Evolutionary conservation across 345 rosid genomes (phyloP).

Genomic region (Aegle marmelos): DNA sequence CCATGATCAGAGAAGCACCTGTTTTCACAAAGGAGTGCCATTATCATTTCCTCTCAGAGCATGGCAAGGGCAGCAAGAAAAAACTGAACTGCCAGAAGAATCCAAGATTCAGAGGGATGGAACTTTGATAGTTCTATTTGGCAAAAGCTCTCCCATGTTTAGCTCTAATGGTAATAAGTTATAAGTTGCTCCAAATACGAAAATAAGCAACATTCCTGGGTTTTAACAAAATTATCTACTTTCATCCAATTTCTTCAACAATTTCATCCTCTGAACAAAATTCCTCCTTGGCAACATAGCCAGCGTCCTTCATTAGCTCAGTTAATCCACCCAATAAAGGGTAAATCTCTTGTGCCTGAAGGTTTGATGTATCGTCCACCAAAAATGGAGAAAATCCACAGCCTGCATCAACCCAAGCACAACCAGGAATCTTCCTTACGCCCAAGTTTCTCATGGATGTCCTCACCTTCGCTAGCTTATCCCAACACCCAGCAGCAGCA

Average conservation of each 20-base stretch:
- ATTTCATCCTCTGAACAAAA: slow-evolving; percentile 31
- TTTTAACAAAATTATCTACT: neutral
- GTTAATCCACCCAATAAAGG: slow-evolving; percentile 54
- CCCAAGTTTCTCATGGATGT: slow-evolving; percentile 65
- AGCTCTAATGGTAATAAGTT: neutral
- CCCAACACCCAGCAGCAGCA: slow-evolving; percentile 70
- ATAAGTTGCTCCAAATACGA: too few species aligned
- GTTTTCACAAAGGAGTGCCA: neutral
- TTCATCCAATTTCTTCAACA: slow-evolving; percentile 30
- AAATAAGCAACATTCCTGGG: neutral
- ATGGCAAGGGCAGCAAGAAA: neutral
- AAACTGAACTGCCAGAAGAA: neutral
- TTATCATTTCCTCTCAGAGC: neutral
- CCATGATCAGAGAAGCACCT: neutral
- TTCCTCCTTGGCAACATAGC: slow-evolving; percentile 20
- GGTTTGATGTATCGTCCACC: slow-evolving; percentile 57
- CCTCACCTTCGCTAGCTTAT: slow-evolving; percentile 63
- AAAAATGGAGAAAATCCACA: slow-evolving; percentile 49
- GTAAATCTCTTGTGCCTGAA: slow-evolving; percentile 37
- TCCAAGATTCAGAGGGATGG: neutral
- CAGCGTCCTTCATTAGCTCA: slow-evolving; percentile 55
- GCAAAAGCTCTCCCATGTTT: neutral
- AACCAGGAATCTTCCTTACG: slow-evolving; percentile 68
- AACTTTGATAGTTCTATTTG: neutral
- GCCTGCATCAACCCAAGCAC: slow-evolving; percentile 66